Evolutionary conservation across 805 yeast genomes (phyloP).

Genomic region (Candida takata): DNA sequence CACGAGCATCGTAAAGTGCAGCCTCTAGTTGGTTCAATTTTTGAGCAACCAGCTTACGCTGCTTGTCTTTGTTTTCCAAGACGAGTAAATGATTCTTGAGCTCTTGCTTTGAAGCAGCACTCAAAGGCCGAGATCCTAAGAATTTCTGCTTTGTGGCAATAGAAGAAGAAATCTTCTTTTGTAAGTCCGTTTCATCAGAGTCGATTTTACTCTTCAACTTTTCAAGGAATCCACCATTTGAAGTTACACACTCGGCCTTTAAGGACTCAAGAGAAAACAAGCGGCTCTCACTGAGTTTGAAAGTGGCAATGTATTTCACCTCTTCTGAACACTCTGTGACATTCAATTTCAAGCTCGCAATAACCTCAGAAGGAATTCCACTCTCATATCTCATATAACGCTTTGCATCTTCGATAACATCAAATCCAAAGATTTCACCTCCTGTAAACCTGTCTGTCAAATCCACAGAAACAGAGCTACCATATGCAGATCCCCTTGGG

Average conservation of each 20-base stretch:
- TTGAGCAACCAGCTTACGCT: conserved; percentile 47
- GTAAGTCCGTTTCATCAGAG: conserved; percentile 11
- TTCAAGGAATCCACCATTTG: conserved; percentile 14
- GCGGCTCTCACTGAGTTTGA: conserved; percentile 42
- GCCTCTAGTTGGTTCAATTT: conserved; percentile 66
- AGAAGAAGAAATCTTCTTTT: conserved; percentile 18
- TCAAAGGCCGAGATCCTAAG: conserved; percentile 40
- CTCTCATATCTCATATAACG: conserved; percentile 20
- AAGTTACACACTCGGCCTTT: conserved; percentile 35
- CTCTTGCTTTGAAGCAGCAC: conserved; percentile 37
- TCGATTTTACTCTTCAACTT: conserved; percentile 7
- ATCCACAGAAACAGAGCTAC: conserved; percentile 28
- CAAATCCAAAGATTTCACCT: conserved; percentile 28
- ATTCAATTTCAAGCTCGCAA: conserved; percentile 26
- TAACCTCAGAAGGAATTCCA: conserved; percentile 7
- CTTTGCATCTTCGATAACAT: conserved; percentile 26
- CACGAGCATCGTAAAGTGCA: conserved; percentile 62
- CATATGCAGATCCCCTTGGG: conserved; percentile 37
- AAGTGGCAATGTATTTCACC: conserved; percentile 32
- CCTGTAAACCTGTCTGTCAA: conserved; percentile 27
- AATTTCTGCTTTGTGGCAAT: conserved; percentile 27
- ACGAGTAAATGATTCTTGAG: conserved; percentile 42
- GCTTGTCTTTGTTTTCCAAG: conserved; percentile 49
- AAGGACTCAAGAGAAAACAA: conserved; percentile 40
- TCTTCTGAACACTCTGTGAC: conserved; percentile 32